Percentiles rank a stretch among this genome's conserved stretches.
phyloP scores from a whole-genome alignment of 192 early-diverging fungal species.

The Linnemannia exigua region DNA sequence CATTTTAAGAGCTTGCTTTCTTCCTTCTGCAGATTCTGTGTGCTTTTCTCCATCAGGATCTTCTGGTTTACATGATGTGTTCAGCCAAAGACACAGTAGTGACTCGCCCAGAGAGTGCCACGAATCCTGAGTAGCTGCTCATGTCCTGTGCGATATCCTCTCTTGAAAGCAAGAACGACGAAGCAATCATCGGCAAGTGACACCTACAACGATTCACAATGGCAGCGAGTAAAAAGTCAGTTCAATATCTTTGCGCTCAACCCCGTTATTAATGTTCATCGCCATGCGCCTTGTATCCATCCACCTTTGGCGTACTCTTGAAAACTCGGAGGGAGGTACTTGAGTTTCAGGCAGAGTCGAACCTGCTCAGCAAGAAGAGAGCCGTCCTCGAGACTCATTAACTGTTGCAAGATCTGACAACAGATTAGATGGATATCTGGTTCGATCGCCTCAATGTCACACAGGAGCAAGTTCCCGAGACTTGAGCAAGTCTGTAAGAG shows the following conservation, averaged over 20 bases:
- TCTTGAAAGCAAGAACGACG: neutral
- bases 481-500: conserved; percentile 32
- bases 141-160: conserved; percentile 17
- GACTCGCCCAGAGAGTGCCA: conserved; percentile 21
- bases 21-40: too few relatives aligned
- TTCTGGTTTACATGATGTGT: conserved; percentile 40
- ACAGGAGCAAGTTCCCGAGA: conserved; percentile 36
- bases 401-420: conserved; percentile 41
- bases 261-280: too few relatives aligned
- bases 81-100: conserved; percentile 21
- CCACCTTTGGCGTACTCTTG: conserved; percentile 10
- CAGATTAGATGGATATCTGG: conserved; percentile 17
- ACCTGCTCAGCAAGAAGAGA: conserved; percentile 45
- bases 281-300: too few relatives aligned
- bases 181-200: conserved; percentile 10
- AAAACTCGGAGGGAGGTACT: conserved; percentile 19
- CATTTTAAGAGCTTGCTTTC: too few relatives aligned
- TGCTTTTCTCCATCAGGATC: too few relatives aligned
- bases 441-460: conserved; percentile 11
- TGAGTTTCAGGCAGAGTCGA: conserved; percentile 20
- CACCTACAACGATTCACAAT: conserved; percentile 16
- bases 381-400: conserved; percentile 17
- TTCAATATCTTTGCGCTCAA: neutral
- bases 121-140: conserved; percentile 14
- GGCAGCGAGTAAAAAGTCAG: neutral